Base-by-base conservation (phyloP, 257 asterid genomes). In the Solanum raphanifolium region DNA sequence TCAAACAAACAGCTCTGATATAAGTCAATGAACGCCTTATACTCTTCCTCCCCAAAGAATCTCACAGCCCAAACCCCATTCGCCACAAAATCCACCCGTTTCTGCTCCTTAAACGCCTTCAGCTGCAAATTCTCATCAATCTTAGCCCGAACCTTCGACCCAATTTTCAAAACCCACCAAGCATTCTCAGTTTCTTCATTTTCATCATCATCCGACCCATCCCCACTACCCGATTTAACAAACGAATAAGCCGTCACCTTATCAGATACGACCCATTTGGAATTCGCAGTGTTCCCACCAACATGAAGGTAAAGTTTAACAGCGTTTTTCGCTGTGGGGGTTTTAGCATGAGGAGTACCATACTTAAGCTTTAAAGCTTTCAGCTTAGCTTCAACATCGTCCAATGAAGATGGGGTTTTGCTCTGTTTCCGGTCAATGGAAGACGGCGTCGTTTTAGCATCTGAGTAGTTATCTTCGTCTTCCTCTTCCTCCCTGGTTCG, bases 41-140 rank as follows among this genome's bases (percentile, higher is more conserved):
- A 95, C 89, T 93, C 99, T 65, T 93, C 96, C 1, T 90, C 92
- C 75, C 84, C 87, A 55, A 87, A 91, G 88, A 97, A 95, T 87
- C 89, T 95, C 87, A 92, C 85, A 18, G 98, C 99, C 99, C 98
- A 97, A 18, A 96, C 99, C 52, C 98, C 99, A 48, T 91, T 92
- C 2, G 95, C 92, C 3, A 95, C 96, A 58, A 97, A 97, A 91
- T 97, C 99, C 29, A 91, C 96, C 12, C 99, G 94, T 69, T 43
- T 96, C 90, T 97, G 95, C 21, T 95, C 98, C 92, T 90, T 94
- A 27, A 87, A 89, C 29, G 92, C 96, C 94, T 96, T 97, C 88
- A 97, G 46, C 75, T 95, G 98, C 91, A 97, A 73, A 85, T 91
- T 88, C 52, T 91, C 94, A 52, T 93, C 98, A 29, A 95, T 87